Evolutionary conservation across 1,139 yeast species (phyloP), one percentile per base, ranked within the genome.

Genomic region (Candida pseudocylindracea): DNA sequence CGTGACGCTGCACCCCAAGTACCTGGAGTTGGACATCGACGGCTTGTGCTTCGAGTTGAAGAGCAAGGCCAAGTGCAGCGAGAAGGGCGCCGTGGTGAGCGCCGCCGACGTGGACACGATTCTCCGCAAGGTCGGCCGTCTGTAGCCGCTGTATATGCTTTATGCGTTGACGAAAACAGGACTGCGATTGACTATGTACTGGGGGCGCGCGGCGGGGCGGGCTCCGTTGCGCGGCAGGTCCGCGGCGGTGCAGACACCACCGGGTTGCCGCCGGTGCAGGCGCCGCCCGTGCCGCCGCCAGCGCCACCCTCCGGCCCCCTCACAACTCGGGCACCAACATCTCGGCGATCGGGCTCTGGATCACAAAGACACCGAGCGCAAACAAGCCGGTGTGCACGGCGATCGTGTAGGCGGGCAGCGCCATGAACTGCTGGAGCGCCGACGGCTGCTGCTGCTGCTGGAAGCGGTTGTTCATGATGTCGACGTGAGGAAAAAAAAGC

Each of bases 11-110:
- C 95, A 88, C 59, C 96, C 98, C 28, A 72, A 76, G 49, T 88
- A 85, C 51, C 72, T 91, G 7, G 94, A 85, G 38, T 61, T 88
- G 36, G 96, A 88, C 51, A 83, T 88, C 40, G 95, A 85, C 49
- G 91, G 93, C 2, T 64, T 88, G 46, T 88, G 98, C 61, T 51
- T 57, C 29, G 98, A 88, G 52, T 63, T 88, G 48, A 75, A 85
- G 53, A 55, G 72, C 30, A 88, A 85, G 63, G 96, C 96, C n/a
- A 83, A 81, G 53, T 88, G 98, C 56, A 74, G 93, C 5, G 95
- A 85, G 46, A 59, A 62, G 36, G 96, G 96, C 10, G 95, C 78
- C 27, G 91, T 88, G 29, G 67, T 88, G 27, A 72, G 76, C 39
- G 74, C 78, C 35, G 55, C 63, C 27, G 95, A 83, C 46, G 88